Evolutionary conservation across 73 alveolate genomes (phyloP).

Genomic region (Tetrahymena malaccensis): DNA sequence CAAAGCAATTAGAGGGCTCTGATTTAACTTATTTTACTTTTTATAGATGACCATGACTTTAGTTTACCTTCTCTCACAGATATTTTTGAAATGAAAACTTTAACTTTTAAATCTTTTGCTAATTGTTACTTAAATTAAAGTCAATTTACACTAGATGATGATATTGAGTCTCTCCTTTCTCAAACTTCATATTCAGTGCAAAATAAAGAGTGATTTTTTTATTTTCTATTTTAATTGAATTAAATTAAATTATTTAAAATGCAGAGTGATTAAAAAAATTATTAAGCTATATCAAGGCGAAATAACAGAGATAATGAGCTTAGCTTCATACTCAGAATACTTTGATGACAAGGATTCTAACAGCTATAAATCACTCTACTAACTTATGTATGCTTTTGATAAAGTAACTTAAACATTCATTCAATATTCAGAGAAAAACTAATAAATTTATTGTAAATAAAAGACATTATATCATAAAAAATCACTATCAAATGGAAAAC

Average conservation of each 20-base stretch:
- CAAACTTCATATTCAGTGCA: not conserved
- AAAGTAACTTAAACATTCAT: not conserved
- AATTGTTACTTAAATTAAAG: not conserved
- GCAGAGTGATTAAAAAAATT: not conserved
- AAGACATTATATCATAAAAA: not conserved
- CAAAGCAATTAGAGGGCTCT: not conserved
- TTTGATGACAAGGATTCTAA: not conserved
- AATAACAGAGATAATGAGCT: not conserved
- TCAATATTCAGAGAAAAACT: not conserved
- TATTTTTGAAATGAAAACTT: not conserved
- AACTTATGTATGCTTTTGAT: not conserved
- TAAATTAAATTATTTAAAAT: too few species aligned
- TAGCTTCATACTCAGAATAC: not conserved
- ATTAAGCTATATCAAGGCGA: not conserved
- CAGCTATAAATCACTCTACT: not conserved
- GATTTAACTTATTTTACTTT: not conserved
- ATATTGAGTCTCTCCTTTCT: not conserved
- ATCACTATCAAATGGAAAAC: not conserved
- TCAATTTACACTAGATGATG: not conserved
- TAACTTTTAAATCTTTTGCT: not conserved
- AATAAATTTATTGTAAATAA: too few species aligned
- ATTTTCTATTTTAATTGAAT: too few species aligned
- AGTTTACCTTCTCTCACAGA: not conserved
- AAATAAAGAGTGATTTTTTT: not conserved
- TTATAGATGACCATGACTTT: not conserved